Evolutionary conservation across 495 filamentous ascomycete species (phyloP).

Genomic region (Penicillium lividum): DNA sequence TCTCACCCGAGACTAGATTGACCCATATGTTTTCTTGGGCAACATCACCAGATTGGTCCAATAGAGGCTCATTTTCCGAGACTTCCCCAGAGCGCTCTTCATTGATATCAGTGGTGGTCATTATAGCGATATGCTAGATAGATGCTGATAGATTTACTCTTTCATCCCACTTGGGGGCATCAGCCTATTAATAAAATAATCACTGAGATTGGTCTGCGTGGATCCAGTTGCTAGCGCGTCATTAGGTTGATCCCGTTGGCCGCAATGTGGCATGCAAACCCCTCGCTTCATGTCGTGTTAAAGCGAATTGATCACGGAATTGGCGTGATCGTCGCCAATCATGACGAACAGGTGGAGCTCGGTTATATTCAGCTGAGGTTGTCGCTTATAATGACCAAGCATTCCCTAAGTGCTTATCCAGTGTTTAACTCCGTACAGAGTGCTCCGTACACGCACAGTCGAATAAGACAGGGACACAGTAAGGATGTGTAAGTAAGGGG

Average conservation of each 20-base stretch:
- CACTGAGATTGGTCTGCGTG: neutral
- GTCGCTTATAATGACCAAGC: neutral
- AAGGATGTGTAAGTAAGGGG: no score
- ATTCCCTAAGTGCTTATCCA: neutral
- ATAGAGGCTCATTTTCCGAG: neutral
- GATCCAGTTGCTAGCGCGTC: neutral
- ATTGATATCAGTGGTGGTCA: neutral
- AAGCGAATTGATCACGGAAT: neutral
- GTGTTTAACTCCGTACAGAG: no score
- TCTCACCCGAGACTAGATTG: slow-evolving; percentile 65
- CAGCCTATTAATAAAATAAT: neutral
- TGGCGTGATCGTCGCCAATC: neutral
- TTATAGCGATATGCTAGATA: neutral
- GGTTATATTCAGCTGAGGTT: neutral
- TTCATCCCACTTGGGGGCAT: neutral
- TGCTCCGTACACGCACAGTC: no score
- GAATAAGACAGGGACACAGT: no score
- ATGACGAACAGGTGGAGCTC: neutral
- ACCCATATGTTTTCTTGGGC: neutral
- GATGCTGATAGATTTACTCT: neutral
- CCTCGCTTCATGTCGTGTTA: neutral
- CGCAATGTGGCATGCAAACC: neutral
- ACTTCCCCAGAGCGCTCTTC: neutral
- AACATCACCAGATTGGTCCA: neutral
- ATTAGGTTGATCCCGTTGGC: neutral